Evolutionary conservation across 1,284 basidiomycete genomes (phyloP).

Genomic region (Nidula niveotomentosa): DNA sequence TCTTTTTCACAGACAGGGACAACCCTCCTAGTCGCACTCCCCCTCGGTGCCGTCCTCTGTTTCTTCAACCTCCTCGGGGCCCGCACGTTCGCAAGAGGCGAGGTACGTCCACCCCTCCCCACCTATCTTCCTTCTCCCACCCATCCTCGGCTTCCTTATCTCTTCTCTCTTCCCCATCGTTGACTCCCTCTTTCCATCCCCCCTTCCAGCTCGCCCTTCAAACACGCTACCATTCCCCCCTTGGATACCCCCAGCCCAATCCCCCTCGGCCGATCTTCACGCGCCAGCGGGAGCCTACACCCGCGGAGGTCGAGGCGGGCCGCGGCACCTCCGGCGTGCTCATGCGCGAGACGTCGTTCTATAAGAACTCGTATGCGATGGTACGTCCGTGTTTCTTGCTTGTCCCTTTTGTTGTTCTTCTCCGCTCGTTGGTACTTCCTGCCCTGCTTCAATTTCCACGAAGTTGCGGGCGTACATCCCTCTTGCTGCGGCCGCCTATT

Average conservation of each 20-base stretch:
- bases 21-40: constrained; percentile 70
- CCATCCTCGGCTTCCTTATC: background rate
- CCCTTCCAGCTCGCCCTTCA: constrained; percentile 60
- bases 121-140: constrained; percentile 5
- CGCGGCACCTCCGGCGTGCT: constrained; percentile 22
- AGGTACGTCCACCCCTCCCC: constrained; percentile 39
- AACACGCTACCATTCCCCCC: constrained; percentile 64
- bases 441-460: background rate
- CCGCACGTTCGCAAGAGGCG: constrained; percentile 64
- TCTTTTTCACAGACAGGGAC: constrained; percentile 58
- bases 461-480: too few species aligned
- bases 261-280: constrained; percentile 71
- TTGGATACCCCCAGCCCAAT: constrained; percentile 55
- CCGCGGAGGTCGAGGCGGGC: constrained; percentile 51
- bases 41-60: constrained; percentile 73
- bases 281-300: constrained; percentile 47
- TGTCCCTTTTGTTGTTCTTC: background rate
- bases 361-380: constrained; percentile 79
- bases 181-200: background rate
- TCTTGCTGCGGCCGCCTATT: too few species aligned
- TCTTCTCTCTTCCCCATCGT: background rate
- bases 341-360: constrained; percentile 62
- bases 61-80: constrained; percentile 76
- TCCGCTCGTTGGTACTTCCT: background rate
- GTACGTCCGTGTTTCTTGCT: constrained; percentile 32